Evolutionary conservation across 768 basidiomycete genomes (phyloP).

Genomic region (Kwoniella shandongensis): DNA sequence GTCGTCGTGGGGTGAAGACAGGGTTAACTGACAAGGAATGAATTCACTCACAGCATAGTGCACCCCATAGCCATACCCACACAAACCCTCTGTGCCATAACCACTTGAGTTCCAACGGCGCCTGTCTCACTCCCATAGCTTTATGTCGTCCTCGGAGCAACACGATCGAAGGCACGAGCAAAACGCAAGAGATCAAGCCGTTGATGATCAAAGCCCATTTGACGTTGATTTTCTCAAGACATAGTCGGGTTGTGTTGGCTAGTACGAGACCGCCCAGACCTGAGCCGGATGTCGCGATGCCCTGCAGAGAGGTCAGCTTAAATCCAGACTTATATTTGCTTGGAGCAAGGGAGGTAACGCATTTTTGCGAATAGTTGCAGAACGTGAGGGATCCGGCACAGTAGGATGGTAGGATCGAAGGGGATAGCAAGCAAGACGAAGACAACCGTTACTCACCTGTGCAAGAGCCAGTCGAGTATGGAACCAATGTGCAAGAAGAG

Average conservation of each 20-base stretch:
- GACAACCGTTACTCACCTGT: conserved; percentile 26
- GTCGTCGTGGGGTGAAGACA: too few species aligned
- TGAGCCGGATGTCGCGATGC: conserved; percentile 37
- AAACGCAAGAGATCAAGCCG: conserved; percentile 42
- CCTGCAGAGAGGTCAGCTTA: conserved; percentile 24
- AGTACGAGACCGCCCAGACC: conserved; percentile 45
- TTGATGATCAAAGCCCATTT: conserved; percentile 49
- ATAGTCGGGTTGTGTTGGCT: conserved; percentile 37
- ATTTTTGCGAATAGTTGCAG: too few species aligned
- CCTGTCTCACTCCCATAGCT: conserved; percentile 41
- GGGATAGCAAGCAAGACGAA: too few species aligned
- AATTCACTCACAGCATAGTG: conserved; percentile 39
- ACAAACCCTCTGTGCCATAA: conserved; percentile 49
- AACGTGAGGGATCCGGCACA: too few species aligned
- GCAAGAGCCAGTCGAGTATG: conserved; percentile 34
- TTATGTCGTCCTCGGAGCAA: conserved; percentile 46
- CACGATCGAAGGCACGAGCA: conserved; percentile 43
- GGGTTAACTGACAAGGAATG: too few species aligned
- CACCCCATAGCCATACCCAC: conserved; percentile 48
- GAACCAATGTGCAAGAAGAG: conserved; percentile 45
- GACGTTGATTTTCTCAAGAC: conserved; percentile 29
- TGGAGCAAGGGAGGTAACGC: too few species aligned
- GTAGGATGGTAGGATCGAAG: too few species aligned
- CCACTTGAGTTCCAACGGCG: conserved; percentile 40
- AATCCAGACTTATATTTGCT: too few species aligned